Percentiles rank a stretch among this genome's conserved stretches.
These are phyloP conservation scores for Monosporascus sp. DNA, from an alignment of 2,329 filamentous ascomycete species.

Conservation along the genomic window DNA sequence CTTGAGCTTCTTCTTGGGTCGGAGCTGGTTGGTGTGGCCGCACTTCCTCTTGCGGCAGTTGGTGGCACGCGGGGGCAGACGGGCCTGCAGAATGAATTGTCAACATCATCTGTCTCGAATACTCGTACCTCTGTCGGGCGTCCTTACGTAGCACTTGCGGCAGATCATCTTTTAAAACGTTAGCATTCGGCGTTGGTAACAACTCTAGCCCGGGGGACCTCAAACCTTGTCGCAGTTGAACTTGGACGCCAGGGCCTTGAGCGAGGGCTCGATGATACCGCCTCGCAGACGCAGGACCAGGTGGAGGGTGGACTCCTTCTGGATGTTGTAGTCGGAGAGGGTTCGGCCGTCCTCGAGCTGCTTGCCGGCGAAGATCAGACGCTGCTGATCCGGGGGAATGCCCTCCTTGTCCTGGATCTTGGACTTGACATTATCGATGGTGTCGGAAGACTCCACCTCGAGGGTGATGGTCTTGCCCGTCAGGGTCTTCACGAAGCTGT, in stretches of 20 bases:
- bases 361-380: no score
- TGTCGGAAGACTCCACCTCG: no score
- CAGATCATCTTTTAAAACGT: constrained; percentile 66
- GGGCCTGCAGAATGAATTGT: constrained; percentile 42
- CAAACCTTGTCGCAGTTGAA: constrained; percentile 92
- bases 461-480: constrained; percentile 98
- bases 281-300: constrained; percentile 97
- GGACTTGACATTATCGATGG: no score
- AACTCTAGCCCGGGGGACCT: constrained; percentile 24
- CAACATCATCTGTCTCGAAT: neutral
- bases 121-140: neutral
- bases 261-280: constrained; percentile 98
- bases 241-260: constrained; percentile 97
- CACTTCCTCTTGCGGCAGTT: constrained; percentile 99
- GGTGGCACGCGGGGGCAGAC: constrained; percentile 95
- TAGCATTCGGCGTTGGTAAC: no score
- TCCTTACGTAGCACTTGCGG: constrained; percentile 99
- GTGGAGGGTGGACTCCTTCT: constrained; percentile 99
- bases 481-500: constrained; percentile 99
- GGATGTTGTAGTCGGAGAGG: constrained; percentile 86
- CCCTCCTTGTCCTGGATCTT: no score
- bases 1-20: constrained; percentile 99
- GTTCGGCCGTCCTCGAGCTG: no score
- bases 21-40: constrained; percentile 99
- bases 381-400: no score